phyloP scores from a whole-genome alignment of 805 yeast species.

The Candida rishiriensis region DNA sequence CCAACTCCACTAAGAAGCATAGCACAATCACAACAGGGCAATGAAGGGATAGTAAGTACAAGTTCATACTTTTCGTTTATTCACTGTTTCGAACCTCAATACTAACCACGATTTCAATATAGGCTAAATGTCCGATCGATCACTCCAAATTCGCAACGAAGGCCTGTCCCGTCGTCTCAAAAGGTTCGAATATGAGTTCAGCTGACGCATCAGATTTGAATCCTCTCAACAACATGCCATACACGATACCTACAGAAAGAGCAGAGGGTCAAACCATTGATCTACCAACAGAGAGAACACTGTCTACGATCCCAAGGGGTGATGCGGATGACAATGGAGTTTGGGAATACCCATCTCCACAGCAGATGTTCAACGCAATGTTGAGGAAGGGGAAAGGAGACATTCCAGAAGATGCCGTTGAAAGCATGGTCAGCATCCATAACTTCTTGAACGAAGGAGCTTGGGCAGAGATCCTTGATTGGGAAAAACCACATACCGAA shows the following conservation, averaged over 20 bases:
- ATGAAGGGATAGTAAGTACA: slow-evolving; percentile 1
- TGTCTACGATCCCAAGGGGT: slow-evolving; percentile 87
- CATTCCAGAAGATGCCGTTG: slow-evolving; percentile 93
- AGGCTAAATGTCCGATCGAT: slow-evolving; percentile 26
- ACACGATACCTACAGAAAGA: slow-evolving; percentile 54
- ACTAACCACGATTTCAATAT: background rate
- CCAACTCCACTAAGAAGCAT: background rate
- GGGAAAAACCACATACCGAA: slow-evolving; percentile 77
- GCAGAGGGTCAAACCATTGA: slow-evolving; percentile 78
- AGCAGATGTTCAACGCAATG: slow-evolving; percentile 99
- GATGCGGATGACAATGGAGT: slow-evolving; percentile 56
- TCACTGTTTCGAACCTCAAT: background rate
- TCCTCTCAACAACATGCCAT: slow-evolving; percentile 89
- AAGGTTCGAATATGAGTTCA: slow-evolving; percentile 12
- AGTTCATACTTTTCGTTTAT: background rate
- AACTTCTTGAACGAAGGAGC: slow-evolving; percentile 96
- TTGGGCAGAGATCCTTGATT: slow-evolving; percentile 87
- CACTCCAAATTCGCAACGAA: slow-evolving; percentile 15
- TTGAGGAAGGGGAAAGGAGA: slow-evolving; percentile 88
- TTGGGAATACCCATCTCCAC: slow-evolving; percentile 99
- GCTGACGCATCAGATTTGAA: slow-evolving; percentile 41
- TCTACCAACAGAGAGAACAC: slow-evolving; percentile 78
- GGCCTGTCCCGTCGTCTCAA: slow-evolving; percentile 34
- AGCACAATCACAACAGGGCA: too few relatives aligned
- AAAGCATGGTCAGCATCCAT: slow-evolving; percentile 94